Evolutionary conservation across 192 early-diverging fungal genomes (phyloP), one percentile per base, ranked within the genome.

Genomic region (Spinellus fusiger): DNA sequence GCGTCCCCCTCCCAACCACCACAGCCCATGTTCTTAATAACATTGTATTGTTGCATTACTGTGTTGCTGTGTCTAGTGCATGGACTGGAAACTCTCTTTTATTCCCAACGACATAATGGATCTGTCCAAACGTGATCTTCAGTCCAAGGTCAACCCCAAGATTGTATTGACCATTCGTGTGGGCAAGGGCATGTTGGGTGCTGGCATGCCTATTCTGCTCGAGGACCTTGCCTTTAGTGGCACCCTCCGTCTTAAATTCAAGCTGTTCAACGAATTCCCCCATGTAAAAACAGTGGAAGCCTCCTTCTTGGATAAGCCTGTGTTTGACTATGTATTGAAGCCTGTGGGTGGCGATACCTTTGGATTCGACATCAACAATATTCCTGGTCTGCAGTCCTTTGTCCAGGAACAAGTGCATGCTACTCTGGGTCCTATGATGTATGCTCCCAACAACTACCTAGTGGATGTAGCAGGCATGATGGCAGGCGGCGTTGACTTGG

Each of bases 81-180:
- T 96, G 92, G 93, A 95, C 76, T 94, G 87, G 89, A 89, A 88
- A 58, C 74, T 92, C 13, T 82, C 85, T 46, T 94, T 94, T 68
- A 83, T 80, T 38, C 93, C 93, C 13, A 87, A 91, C 56, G 93
- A 94, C 68, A 77, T 84, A 53, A 73, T 73, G 26, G 89, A 89
- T 47, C 75, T 90, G 73, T 86, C 88, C 13, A 68, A 76, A n/a
- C 73, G 88, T 38, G 80, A 89, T 63, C 57, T 82, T 35, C 77
- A 80, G 44, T 81, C 81, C 20, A 84, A 85, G 52, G 85, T 90
- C 16, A 92, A 95, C 73, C 90, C 92, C 49, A 90, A 91, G 75
- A 86, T 98, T 20, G 87, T 89, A 37, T 73, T 98, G 35, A 86
- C 86, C 0, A 83, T 94, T 59, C 84, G 89, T 27, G 77, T 95